Evolutionary conservation across 2,329 filamentous ascomycete species (phyloP).

Genomic region (Fusarium sp.): DNA sequence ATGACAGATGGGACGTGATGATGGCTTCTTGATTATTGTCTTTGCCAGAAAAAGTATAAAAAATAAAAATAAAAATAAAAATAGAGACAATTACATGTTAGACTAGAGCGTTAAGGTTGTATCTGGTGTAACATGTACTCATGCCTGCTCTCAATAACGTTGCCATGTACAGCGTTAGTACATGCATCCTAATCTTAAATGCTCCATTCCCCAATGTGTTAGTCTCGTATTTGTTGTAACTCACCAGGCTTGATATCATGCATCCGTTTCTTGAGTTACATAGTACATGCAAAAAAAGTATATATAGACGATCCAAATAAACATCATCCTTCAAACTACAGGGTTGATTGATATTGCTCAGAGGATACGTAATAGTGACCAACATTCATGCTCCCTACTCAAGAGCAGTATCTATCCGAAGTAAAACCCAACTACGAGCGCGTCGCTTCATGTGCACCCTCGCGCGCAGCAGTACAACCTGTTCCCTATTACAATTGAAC

Average conservation of each 20-base stretch:
- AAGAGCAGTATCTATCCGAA: conserved; percentile 7
- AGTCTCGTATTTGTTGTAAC: no score
- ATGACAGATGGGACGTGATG: not conserved
- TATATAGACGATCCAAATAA: conserved; percentile 15
- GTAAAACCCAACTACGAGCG: not conserved
- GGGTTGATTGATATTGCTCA: not conserved
- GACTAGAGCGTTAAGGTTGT: no score
- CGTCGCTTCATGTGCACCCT: not conserved
- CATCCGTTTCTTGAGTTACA: conserved; percentile 5
- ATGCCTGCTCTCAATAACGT: no score
- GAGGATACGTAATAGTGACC: not conserved
- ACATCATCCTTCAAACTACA: conserved; percentile 6
- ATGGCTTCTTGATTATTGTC: not conserved
- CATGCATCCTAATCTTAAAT: no score
- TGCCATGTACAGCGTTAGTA: no score
- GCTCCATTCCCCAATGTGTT: no score
- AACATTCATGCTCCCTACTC: not conserved
- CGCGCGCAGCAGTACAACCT: conserved; percentile 3
- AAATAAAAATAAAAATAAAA: no score
- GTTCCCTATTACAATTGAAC: conserved; percentile 13
- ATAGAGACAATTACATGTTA: no score
- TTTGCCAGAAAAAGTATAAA: no score
- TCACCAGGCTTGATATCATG: not conserved
- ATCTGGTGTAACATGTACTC: no score
- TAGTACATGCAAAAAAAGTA: conserved; percentile 1